Conservation (phyloP, 2,329 filamentous ascomycete genomes). For the Hirsutella thompsonii region DNA sequence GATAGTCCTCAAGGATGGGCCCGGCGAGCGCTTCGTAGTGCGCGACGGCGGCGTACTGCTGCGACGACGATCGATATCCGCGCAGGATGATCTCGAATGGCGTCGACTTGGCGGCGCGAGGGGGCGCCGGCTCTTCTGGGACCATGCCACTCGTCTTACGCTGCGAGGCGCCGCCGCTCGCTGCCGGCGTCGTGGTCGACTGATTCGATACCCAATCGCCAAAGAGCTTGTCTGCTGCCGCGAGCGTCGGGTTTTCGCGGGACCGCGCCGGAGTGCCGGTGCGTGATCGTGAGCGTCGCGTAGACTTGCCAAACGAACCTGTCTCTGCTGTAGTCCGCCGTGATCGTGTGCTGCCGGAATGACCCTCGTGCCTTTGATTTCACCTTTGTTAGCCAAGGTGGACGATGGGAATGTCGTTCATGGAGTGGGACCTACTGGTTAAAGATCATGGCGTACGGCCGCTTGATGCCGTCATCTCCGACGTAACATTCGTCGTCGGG, state of each 20-base stretch:
- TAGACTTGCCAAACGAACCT: constrained; percentile 56
- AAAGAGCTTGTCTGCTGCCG: constrained; percentile 50
- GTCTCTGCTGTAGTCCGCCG: constrained; percentile 44
- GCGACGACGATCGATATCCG: constrained; percentile 53
- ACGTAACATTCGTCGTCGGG: constrained; percentile 55
- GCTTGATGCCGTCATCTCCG: constrained; percentile 50
- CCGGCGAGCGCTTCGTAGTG: constrained; percentile 83
- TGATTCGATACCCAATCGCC: constrained; percentile 42
- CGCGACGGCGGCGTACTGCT: constrained; percentile 77
- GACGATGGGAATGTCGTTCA: background rate
- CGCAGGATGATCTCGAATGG: constrained; percentile 71
- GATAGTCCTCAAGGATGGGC: constrained; percentile 84
- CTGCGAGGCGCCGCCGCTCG: constrained; percentile 12
- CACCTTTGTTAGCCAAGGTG: background rate
- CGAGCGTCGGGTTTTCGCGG: constrained; percentile 48
- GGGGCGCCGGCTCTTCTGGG: constrained; percentile 23
- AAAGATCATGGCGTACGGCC: constrained; percentile 55
- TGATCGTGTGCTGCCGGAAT: constrained; percentile 31
- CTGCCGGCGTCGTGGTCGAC: constrained; percentile 10
- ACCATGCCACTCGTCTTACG: constrained; percentile 19
- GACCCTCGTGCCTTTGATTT: constrained; percentile 36
- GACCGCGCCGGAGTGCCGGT: constrained; percentile 41
- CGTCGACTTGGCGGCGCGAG: constrained; percentile 22
- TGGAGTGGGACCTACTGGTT: constrained; percentile 35
- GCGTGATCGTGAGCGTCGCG: constrained; percentile 46